These are phyloP conservation scores for Fusarium graminum DNA, from an alignment of 2,329 filamentous ascomycete species.

Conservation along the genomic window DNA sequence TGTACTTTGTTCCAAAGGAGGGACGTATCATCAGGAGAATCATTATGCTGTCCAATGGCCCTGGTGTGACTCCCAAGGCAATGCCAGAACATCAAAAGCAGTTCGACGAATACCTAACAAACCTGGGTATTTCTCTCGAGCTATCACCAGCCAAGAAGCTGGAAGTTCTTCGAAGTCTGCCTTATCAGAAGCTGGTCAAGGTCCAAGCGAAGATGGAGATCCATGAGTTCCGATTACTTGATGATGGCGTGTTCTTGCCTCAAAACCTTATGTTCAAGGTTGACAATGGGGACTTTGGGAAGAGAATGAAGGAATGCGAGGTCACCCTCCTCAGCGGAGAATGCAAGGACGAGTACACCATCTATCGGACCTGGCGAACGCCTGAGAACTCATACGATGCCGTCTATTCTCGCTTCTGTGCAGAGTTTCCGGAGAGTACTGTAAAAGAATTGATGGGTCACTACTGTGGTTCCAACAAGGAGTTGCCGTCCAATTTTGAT, in stretches of 20 bases:
- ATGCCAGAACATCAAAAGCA: neutral
- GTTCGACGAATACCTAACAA: neutral
- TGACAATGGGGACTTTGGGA: neutral
- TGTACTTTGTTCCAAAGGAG: too few species aligned
- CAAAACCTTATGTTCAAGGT: accelerated
- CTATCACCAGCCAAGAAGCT: neutral
- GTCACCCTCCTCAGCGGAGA: neutral
- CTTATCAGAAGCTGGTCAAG: neutral
- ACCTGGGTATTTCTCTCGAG: accelerated
- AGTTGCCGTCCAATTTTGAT: neutral
- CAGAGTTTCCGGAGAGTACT: neutral
- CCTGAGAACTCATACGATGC: constrained; percentile 1
- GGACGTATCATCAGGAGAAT: too few species aligned
- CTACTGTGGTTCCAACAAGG: neutral
- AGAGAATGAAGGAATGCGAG: neutral
- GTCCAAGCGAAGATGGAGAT: neutral
- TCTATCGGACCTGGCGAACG: constrained; percentile 3
- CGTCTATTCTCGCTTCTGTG: neutral
- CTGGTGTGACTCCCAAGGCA: neutral
- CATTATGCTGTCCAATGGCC: too few species aligned
- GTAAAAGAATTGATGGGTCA: neutral
- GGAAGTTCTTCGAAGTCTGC: accelerated
- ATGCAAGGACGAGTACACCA: neutral
- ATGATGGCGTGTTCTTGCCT: neutral
- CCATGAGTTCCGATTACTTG: neutral